A percentile compares a stretch with the other conserved stretches of the same genome.
phyloP scores from a whole-genome alignment of 208 protist species.

The Leishmania gerbilli region DNA sequence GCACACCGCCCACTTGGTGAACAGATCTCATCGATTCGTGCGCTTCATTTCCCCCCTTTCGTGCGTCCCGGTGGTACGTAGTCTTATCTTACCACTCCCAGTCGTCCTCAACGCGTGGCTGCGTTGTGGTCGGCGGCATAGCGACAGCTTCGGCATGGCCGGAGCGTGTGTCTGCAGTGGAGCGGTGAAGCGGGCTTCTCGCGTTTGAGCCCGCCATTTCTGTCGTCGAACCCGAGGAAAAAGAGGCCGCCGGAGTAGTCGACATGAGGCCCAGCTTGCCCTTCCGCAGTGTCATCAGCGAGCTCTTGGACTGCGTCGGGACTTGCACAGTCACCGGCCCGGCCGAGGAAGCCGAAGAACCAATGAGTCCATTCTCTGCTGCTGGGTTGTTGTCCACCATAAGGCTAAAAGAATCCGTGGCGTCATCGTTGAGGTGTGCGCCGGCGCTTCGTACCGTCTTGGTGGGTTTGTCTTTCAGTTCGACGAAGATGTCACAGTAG shows the following conservation, averaged over 20 bases:
- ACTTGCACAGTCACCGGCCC: neutral
- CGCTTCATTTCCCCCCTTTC: neutral
- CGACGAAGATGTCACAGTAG: neutral
- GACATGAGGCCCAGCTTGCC: slow-evolving; percentile 1
- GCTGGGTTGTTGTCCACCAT: neutral
- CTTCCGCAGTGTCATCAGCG: slow-evolving; percentile 20
- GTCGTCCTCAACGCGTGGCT: neutral
- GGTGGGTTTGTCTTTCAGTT: neutral
- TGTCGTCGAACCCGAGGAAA: neutral
- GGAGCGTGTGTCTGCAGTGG: neutral
- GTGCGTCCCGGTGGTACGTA: neutral
- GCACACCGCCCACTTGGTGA: neutral
- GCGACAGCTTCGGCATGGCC: neutral
- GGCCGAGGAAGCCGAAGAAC: neutral
- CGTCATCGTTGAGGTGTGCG: neutral
- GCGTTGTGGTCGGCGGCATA: neutral
- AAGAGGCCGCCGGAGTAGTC: too few relatives aligned
- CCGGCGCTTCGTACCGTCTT: neutral
- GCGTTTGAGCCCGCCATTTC: neutral
- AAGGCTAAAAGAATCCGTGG: neutral
- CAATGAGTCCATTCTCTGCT: slow-evolving; percentile 1
- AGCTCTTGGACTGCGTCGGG: slow-evolving; percentile 5
- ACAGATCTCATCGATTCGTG: neutral
- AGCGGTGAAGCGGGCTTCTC: neutral
- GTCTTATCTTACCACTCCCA: neutral